phyloP scores from a whole-genome alignment of 139 green algal genomes.

The Edaphochlamys debaryana region DNA sequence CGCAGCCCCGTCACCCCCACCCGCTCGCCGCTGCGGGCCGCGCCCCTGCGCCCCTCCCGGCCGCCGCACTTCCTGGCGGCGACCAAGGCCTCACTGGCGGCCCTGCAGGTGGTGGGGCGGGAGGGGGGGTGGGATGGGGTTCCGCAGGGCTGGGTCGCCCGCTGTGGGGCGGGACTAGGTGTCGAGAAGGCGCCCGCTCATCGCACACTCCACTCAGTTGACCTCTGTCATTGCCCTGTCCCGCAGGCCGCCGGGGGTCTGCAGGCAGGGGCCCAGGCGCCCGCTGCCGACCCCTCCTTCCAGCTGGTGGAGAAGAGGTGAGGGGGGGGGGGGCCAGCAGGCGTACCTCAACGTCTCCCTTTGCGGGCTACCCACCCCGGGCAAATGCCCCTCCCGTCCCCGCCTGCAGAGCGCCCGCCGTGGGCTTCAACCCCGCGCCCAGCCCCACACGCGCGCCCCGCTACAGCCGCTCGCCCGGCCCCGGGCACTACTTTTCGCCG shows the following conservation, averaged over 20 bases:
- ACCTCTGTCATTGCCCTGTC: no score
- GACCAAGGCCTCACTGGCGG: background rate
- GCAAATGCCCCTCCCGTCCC: no score
- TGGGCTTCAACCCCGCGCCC: slow-evolving; percentile 9
- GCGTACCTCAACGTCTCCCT: no score
- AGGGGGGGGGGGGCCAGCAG: background rate
- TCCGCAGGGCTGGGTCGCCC: background rate
- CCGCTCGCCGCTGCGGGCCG: background rate
- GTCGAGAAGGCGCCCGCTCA: no score
- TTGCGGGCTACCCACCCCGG: no score
- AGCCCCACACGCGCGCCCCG: background rate
- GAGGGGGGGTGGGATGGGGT: background rate
- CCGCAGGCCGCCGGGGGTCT: no score
- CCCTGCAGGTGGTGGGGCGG: background rate
- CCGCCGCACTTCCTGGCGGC: slow-evolving; percentile 18
- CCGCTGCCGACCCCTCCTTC: background rate
- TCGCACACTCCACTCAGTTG: no score
- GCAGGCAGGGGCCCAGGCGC: background rate
- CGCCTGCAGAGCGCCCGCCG: slow-evolving; percentile 13
- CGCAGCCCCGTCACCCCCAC: background rate
- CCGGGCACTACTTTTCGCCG: slow-evolving; percentile 8
- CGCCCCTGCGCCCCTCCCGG: background rate
- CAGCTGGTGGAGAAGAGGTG: slow-evolving; percentile 27
- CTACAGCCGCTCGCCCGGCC: slow-evolving; percentile 36
- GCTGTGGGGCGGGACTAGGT: no score